phyloP scores from a whole-genome alignment of 495 filamentous ascomycete genomes.

The Hypoxylon cercidicola region DNA sequence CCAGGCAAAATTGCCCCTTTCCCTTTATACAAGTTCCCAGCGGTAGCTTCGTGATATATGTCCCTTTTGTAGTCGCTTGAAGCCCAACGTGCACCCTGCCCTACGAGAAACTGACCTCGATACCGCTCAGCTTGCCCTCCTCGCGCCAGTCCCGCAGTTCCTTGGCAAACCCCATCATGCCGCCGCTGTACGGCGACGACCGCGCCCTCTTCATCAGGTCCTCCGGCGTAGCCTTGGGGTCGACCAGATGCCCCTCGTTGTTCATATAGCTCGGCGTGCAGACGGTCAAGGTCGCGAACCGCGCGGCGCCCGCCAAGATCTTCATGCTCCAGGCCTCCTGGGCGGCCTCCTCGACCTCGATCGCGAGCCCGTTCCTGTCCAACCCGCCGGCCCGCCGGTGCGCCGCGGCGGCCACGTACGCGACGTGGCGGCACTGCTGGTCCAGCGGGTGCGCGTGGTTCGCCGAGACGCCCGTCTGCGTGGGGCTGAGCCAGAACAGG shows the following conservation, averaged over 20 bases:
- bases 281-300: constrained; percentile 50
- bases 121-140: constrained; percentile 41
- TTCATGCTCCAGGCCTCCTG: constrained; percentile 60
- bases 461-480: constrained; percentile 51
- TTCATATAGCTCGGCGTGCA: constrained; percentile 71
- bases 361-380: constrained; percentile 32
- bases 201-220: constrained; percentile 47
- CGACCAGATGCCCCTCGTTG: constrained; percentile 51
- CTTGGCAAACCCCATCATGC: constrained; percentile 50
- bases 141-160: constrained; percentile 53
- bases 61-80: too few species aligned
- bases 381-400: constrained; percentile 44
- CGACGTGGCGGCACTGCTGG: constrained; percentile 50
- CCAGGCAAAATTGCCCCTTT: too few species aligned
- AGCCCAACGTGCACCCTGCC: too few species aligned
- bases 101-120: constrained; percentile 25
- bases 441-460: constrained; percentile 60
- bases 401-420: constrained; percentile 59
- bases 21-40: too few species aligned
- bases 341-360: constrained; percentile 56
- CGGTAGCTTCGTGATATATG: too few species aligned
- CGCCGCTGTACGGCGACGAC: constrained; percentile 34
- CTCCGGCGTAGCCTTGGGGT: constrained; percentile 32
- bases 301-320: constrained; percentile 52
- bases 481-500: constrained; percentile 57